These are phyloP conservation scores for Naganishia cerealis DNA, from an alignment of 1,284 basidiomycete species.

Conservation along the genomic window DNA sequence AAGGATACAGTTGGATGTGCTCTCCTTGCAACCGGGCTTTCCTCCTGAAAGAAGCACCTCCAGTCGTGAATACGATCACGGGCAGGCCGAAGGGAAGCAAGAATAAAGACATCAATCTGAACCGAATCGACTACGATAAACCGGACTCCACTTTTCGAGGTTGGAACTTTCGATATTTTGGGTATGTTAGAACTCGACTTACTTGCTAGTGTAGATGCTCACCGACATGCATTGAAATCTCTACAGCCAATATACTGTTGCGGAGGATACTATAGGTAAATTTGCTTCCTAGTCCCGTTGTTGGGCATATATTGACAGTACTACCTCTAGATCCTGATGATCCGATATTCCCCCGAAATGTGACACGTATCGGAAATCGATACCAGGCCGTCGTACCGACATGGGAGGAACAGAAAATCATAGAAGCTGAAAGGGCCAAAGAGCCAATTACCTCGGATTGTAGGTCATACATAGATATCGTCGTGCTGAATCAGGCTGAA, in stretches of 20 bases:
- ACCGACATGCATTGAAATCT: not conserved
- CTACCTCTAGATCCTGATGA: slow-evolving; percentile 75
- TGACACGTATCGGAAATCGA: slow-evolving; percentile 80
- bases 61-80: slow-evolving; percentile 50
- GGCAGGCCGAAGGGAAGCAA: slow-evolving; percentile 63
- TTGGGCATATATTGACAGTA: slow-evolving; percentile 34
- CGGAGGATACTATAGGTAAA: slow-evolving; percentile 81
- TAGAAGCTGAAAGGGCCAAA: slow-evolving; percentile 45
- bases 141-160: slow-evolving; percentile 67
- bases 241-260: slow-evolving; percentile 77
- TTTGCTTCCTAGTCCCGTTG: slow-evolving; percentile 37
- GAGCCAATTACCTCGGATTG: slow-evolving; percentile 44
- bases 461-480: slow-evolving; percentile 29
- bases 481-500: slow-evolving; percentile 41
- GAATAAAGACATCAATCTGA: slow-evolving; percentile 67
- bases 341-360: slow-evolving; percentile 86
- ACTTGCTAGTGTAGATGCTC: not conserved
- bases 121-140: slow-evolving; percentile 60
- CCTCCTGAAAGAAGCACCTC: slow-evolving; percentile 16
- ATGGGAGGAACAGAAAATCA: slow-evolving; percentile 49
- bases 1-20: slow-evolving; percentile 97
- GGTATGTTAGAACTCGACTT: slow-evolving; percentile 60
- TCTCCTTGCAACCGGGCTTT: slow-evolving; percentile 75
- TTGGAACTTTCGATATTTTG: slow-evolving; percentile 97
- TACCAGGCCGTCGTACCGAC: slow-evolving; percentile 66